A percentile compares a stretch with the other conserved stretches of the same genome.
These are phyloP conservation scores for Phoma sp. DNA, from an alignment of 2,329 filamentous ascomycete genomes.

Conservation along the genomic window DNA sequence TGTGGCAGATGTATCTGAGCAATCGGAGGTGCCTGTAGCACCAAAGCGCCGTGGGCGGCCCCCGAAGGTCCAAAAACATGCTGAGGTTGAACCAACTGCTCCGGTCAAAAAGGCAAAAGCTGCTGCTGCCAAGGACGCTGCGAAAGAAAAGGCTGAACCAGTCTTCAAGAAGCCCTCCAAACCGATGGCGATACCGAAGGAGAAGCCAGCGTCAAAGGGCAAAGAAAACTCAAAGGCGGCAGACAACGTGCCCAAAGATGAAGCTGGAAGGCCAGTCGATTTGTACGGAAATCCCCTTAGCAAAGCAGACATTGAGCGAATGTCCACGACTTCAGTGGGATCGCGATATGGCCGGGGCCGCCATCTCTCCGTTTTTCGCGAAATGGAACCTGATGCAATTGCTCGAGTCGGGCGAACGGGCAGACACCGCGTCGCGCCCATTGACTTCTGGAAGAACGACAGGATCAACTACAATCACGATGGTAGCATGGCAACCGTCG, in stretches of 20 bases:
- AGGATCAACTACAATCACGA: constrained; percentile 72
- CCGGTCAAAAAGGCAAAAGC: constrained; percentile 14
- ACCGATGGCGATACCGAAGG: constrained; percentile 32
- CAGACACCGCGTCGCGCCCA: constrained; percentile 75
- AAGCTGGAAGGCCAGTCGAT: constrained; percentile 41
- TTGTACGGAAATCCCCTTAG: constrained; percentile 40
- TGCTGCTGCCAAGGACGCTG: background rate
- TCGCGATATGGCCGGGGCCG: constrained; percentile 44
- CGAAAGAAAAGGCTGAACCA: constrained; percentile 22
- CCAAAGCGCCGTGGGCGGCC: constrained; percentile 37
- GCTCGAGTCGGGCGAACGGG: constrained; percentile 66
- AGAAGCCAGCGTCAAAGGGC: constrained; percentile 21
- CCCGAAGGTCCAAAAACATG: constrained; percentile 26
- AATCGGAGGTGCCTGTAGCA: constrained; percentile 26
- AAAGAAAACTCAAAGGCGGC: constrained; percentile 14
- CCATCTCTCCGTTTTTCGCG: constrained; percentile 44
- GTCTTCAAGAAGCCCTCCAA: constrained; percentile 38
- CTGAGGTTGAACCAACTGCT: constrained; percentile 18
- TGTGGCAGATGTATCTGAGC: constrained; percentile 29
- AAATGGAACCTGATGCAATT: constrained; percentile 40
- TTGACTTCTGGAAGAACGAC: constrained; percentile 89
- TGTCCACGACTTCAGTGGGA: constrained; percentile 40
- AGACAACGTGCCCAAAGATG: constrained; percentile 14
- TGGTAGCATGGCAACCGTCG: constrained; percentile 76
- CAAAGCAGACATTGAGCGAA: constrained; percentile 42